Evolutionary conservation across 108 stramenopile genomes (phyloP), one percentile per base, ranked within the genome.

Genomic region (Cyclotella cryptica): DNA sequence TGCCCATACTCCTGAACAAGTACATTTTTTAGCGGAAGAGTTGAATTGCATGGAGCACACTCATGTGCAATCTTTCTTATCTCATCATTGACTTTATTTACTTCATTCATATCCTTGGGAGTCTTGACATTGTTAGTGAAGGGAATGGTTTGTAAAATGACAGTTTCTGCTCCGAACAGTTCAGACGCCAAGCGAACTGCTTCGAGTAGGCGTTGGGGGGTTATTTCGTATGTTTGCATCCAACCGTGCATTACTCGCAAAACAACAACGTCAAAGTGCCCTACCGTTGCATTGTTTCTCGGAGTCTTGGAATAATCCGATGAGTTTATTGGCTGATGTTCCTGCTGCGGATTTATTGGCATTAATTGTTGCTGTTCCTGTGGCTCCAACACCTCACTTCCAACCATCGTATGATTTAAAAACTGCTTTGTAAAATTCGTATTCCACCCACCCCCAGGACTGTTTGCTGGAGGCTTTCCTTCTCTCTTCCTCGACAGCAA

Each of bases 241-340:
- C 86, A 87, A 43, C 86, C 86, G 54, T 84, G 84, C 66, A 76
- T 69, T 10, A 82, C 61, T 29, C 81, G 52, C 55, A 74, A 82
- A 10, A 84, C 44, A 28, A 87, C 76, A 19, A 44, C 80, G 42
- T 87, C 84, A 69, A 87, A 84, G 12, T 19, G 27, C 14, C 10
- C 21, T 2, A 71, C 21, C 43, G 39, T 30, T 41, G 35, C 54
- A 24, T 18, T 40, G 5, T 3, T 44, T 30, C 39, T 60, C 19
- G 17, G 12, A n/a, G n/a, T 3, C 30, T 73, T 5, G 0, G 45
- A 13, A 46, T 11, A 43, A 59, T 43, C 27, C 47, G n/a, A 49
- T 49, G 9, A n/a, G 3, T 49, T 49, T 3, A 49, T 49, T 3
- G 47, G n/a, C 13, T 45, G 11, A 9, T 45, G 44, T 13, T 45